Percentiles rank a stretch among this genome's conserved stretches.
Evolutionary conservation across 2,329 filamentous ascomycete genomes (phyloP).

Genomic region (Colletotrichum lentis): DNA sequence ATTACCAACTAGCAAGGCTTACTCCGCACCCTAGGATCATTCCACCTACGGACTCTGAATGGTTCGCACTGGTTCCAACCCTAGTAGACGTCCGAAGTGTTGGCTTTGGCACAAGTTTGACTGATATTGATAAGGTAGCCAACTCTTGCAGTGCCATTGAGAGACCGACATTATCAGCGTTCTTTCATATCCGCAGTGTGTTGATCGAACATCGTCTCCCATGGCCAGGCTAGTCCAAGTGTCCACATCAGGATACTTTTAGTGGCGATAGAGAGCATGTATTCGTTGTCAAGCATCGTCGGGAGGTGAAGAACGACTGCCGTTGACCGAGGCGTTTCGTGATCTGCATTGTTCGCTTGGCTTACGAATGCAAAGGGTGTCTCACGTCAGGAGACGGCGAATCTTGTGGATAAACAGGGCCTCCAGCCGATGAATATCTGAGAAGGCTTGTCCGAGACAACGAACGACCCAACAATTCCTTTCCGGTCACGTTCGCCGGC

Average conservation of each 20-base stretch:
- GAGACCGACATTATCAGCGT: neutral
- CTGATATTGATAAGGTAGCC: neutral
- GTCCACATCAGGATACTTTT: accelerated
- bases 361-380: neutral
- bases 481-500: neutral
- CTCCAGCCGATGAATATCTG: neutral
- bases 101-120: neutral
- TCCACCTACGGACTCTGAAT: neutral
- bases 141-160: neutral
- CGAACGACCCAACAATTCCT: neutral
- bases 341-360: neutral
- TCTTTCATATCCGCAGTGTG: neutral
- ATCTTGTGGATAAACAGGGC: neutral
- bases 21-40: neutral
- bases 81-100: neutral
- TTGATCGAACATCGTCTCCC: neutral
- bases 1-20: neutral
- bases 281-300: neutral
- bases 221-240: no score
- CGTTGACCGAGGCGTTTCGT: no score
- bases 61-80: neutral
- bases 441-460: neutral
- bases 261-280: neutral
- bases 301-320: neutral
- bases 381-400: neutral